Evolutionary conservation across 495 filamentous ascomycete species (phyloP).

Genomic region (Amphirosellinia nigrospora): DNA sequence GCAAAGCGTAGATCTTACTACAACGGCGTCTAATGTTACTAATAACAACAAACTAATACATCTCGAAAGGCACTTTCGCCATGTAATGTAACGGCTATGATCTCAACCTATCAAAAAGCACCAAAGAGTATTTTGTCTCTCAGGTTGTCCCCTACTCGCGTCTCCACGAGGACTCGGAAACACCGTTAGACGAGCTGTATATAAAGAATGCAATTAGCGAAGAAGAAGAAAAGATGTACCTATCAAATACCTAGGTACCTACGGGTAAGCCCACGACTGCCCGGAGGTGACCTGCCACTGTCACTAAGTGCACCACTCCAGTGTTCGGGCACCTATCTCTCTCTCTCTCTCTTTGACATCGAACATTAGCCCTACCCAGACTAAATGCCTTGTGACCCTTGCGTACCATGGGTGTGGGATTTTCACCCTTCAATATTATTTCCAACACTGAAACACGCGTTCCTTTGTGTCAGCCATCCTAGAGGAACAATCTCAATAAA

Average conservation of each 20-base stretch:
- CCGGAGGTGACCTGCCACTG: too few species aligned
- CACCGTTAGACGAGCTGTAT: background rate
- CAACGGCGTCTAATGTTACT: constrained; percentile 17
- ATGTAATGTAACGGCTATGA: background rate
- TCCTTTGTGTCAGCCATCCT: constrained; percentile 18
- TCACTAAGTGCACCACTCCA: too few species aligned
- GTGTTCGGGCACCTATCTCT: too few species aligned
- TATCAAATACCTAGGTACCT: background rate
- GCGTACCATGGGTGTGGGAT: constrained; percentile 17
- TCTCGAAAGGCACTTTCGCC: background rate
- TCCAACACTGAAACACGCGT: background rate
- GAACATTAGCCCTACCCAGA: too few species aligned
- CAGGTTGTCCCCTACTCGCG: background rate
- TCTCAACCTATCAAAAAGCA: background rate
- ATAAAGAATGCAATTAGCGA: background rate
- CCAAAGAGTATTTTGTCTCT: background rate
- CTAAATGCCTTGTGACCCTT: background rate
- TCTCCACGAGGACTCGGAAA: background rate
- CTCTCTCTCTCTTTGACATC: too few species aligned
- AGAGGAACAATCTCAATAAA: constrained; percentile 5
- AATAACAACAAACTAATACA: constrained; percentile 4
- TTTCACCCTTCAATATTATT: constrained; percentile 22
- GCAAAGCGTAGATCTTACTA: constrained; percentile 17
- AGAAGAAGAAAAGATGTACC: background rate
- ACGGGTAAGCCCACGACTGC: too few species aligned